Percentiles rank a stretch among this genome's conserved stretches.
Conservation (phyloP, 495 filamentous ascomycete genomes). For the Patellaria atrata region DNA sequence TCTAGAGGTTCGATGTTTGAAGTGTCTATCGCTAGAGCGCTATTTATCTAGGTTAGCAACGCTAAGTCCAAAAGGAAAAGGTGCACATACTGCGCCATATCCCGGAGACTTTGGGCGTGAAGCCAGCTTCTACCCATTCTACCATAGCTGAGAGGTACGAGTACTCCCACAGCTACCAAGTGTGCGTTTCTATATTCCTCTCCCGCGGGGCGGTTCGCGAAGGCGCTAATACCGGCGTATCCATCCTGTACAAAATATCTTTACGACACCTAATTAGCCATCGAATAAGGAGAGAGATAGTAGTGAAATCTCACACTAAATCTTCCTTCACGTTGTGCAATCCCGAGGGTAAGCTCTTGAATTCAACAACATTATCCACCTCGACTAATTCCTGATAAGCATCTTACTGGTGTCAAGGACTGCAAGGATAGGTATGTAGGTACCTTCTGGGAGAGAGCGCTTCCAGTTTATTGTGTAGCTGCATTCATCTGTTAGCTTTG, state of each 20-base stretch:
- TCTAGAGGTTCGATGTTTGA: conserved; percentile 47
- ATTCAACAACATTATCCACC: conserved; percentile 83
- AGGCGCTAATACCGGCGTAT: conserved; percentile 85
- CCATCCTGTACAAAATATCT: conserved; percentile 77
- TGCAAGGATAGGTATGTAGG: conserved; percentile 8
- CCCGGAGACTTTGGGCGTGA: conserved; percentile 62
- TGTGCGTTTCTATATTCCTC: conserved; percentile 70
- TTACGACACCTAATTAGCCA: too few relatives aligned
- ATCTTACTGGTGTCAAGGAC: conserved; percentile 8
- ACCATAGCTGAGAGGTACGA: conserved; percentile 78
- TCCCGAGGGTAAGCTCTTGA: conserved; percentile 85
- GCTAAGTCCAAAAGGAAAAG: conserved; percentile 2
- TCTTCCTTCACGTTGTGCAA: conserved; percentile 80
- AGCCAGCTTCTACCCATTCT: conserved; percentile 80
- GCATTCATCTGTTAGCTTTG: neutral
- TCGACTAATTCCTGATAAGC: conserved; percentile 41
- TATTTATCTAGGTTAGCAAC: too few relatives aligned
- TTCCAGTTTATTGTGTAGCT: conserved; percentile 83
- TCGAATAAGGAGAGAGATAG: too few relatives aligned
- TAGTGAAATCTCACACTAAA: conserved; percentile 46
- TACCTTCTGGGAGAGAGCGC: conserved; percentile 47
- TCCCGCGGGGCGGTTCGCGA: conserved; percentile 68
- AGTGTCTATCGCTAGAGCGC: conserved; percentile 38
- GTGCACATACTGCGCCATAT: conserved; percentile 49
- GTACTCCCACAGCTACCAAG: conserved; percentile 79